Base-by-base conservation (phyloP, 2,329 filamentous ascomycete species). In the Xylaria sp. region DNA sequence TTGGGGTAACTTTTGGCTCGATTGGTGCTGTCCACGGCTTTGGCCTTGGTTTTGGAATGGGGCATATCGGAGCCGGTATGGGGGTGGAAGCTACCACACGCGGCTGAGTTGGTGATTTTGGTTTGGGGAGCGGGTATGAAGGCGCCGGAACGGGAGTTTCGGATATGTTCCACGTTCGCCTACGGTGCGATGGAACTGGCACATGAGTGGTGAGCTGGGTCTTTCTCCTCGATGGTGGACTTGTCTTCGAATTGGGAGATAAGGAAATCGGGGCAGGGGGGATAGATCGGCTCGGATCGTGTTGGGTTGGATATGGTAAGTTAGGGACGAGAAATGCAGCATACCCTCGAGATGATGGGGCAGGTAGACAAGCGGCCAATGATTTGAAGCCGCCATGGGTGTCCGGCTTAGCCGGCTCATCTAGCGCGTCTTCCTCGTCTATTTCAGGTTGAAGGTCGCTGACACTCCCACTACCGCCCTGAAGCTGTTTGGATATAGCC, bases 401-500 rank as follows among this genome's bases (percentile, higher is more conserved):
- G 21, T 14, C 39, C 17, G 19, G 42, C 42, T 45, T 42, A 4
- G 24, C 50, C 17, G 3, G 19, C 39, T 48, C 36, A 4, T 24
- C 24, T 32, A 61, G 19, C 24, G 24, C 50, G 14, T 66, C 62
- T 3, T 65, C 60, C 14, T 67, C 51, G 27, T 12, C 54, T 1
- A 19, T 53, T 9, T 47, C n/a, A 27, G n/a, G 32, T 34, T 45
- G 32, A 27, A 47, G 58, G 8, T 61, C 62, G 47, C 61, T 61
- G 14, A 56, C 59, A 42, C 51, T 57, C 11, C 64, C 68, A 51
- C 61, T 58, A 54, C 24, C 65, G 11, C 51, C 67, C 21, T 72
- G 71, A 19, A 79, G 58, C 47, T 79, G 79, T 54, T 68, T 73
- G 8, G 61, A 72, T 55, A 81, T 76, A 9, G 75, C 74, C 17